Base-by-base conservation (phyloP, 2,329 filamentous ascomycete genomes). In the Sarocladium strictum region DNA sequence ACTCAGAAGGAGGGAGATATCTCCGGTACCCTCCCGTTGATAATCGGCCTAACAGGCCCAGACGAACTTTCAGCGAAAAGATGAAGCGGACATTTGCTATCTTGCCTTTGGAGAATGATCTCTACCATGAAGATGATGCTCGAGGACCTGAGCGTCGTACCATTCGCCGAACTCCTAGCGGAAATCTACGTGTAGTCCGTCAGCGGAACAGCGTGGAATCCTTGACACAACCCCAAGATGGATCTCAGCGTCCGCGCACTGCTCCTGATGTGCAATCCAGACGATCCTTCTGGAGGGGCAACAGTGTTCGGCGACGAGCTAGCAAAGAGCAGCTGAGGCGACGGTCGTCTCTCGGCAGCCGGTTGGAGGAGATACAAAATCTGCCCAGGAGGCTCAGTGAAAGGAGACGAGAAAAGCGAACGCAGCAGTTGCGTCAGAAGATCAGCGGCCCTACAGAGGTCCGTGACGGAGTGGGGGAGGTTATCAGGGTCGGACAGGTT, bases 31-130 rank as follows among this genome's bases (percentile, higher is more conserved):
- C 79, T 12, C 67, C 70, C 1, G 67, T 77, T 54, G 75, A 79
- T 56, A 76, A 78, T 56, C 74, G 78, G 32, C 75, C 76, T 1
- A 59, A 59, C 9, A 66, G 61, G 21, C 75, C 75, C 2, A 74
- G 75, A 35, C 68, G 75, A 54, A 80, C 74, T 55, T 64, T 85
- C 14, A 81, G 78, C 58, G 67, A 72, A 32, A 77, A 75, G 29
- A 67, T 84, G 69, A 81, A 79, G 67, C 72, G 74, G 33, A 85
- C 82, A 0, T 84, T 86, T 69, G 76, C 82, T 12, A 83, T 85
- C 26, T 62, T 85, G 49, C 82, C 83, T 0, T 59, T 74, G n/a
- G 69, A 72, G 2, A 67, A 74, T 45, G 70, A 76, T 23, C 69
- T 72, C 54, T 59, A 58, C 12, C 63, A 64, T 49, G 57, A 62